phyloP scores from a whole-genome alignment of 2,329 filamentous ascomycete genomes.

The Neophaeococcomyces mojaviensis region DNA sequence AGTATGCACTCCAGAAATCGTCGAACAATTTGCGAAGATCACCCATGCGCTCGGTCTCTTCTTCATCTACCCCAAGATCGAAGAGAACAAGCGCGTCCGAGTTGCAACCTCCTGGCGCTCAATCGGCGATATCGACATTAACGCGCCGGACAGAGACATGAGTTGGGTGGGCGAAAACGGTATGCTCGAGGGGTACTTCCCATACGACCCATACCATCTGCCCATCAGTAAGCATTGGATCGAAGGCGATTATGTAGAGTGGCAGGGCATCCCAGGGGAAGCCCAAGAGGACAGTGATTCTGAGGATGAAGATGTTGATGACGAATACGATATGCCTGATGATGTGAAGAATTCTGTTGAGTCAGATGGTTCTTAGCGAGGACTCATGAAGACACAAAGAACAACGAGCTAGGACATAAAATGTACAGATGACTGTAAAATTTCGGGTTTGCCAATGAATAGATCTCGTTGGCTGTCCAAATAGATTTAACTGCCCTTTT shows the following conservation, averaged over 20 bases:
- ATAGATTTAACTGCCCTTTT: too few relatives aligned
- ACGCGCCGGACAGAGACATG: conserved; percentile 47
- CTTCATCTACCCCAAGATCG: conserved; percentile 80
- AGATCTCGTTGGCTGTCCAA: too few relatives aligned
- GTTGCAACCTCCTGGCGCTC: conserved; percentile 20
- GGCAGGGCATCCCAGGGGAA: conserved; percentile 66
- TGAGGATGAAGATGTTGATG: conserved; percentile 37
- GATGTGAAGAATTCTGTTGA: conserved; percentile 1
- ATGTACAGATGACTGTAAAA: too few relatives aligned
- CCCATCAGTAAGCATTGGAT: conserved; percentile 84
- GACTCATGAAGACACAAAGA: too few relatives aligned
- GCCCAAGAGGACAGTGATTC: conserved; percentile 48
- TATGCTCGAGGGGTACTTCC: conserved; percentile 89
- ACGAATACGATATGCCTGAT: conserved; percentile 15
- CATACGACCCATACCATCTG: conserved; percentile 92
- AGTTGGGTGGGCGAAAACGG: conserved; percentile 61
- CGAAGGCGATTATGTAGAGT: conserved; percentile 72
- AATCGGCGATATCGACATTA: conserved; percentile 32
- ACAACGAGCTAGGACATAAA: too few relatives aligned
- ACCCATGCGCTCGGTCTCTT: conserved; percentile 78
- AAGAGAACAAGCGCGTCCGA: conserved; percentile 84
- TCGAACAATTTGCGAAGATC: conserved; percentile 83
- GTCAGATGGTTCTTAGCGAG: background rate
- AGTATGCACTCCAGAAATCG: conserved; percentile 84
- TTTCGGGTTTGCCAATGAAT: too few relatives aligned